Evolutionary conservation across 345 rosid species (phyloP).

Genomic region (Jatropha curcas): DNA sequence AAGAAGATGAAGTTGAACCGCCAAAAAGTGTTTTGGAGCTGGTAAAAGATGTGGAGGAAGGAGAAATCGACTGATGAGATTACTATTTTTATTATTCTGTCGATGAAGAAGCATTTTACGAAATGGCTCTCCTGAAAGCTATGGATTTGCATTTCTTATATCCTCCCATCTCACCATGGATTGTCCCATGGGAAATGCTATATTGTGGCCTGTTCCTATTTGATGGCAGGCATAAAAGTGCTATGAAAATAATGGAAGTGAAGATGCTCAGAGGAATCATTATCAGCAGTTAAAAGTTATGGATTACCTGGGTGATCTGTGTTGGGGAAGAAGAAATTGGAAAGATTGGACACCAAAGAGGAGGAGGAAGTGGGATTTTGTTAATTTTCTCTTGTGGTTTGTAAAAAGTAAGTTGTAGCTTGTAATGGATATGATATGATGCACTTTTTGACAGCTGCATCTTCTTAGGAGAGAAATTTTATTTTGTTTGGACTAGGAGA

Average conservation of each 20-base stretch:
- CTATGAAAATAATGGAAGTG: neutral
- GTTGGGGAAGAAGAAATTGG: neutral
- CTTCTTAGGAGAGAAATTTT: neutral
- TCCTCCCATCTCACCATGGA: neutral
- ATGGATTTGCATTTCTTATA: neutral
- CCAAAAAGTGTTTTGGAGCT: conserved; percentile 31
- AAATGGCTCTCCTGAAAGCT: conserved; percentile 6
- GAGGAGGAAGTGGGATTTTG: neutral
- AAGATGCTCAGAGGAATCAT: neutral
- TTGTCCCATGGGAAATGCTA: neutral
- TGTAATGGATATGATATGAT: neutral
- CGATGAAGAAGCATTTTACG: neutral
- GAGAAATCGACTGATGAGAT: conserved; percentile 64
- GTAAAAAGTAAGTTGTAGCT: conserved; percentile 2
- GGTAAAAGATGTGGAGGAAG: conserved; percentile 69
- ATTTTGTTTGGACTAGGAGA: neutral
- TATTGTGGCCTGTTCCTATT: neutral
- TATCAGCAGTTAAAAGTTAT: neutral
- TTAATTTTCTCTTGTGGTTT: neutral
- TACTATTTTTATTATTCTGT: neutral
- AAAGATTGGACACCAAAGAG: neutral
- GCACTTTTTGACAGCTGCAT: neutral
- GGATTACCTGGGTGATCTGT: neutral
- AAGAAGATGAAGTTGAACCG: conserved; percentile 59
- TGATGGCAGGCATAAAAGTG: neutral